A percentile compares a stretch with the other conserved stretches of the same genome.
These are phyloP conservation scores for Aspergillus leporis DNA, from an alignment of 495 filamentous ascomycete genomes.

Conservation along the genomic window DNA sequence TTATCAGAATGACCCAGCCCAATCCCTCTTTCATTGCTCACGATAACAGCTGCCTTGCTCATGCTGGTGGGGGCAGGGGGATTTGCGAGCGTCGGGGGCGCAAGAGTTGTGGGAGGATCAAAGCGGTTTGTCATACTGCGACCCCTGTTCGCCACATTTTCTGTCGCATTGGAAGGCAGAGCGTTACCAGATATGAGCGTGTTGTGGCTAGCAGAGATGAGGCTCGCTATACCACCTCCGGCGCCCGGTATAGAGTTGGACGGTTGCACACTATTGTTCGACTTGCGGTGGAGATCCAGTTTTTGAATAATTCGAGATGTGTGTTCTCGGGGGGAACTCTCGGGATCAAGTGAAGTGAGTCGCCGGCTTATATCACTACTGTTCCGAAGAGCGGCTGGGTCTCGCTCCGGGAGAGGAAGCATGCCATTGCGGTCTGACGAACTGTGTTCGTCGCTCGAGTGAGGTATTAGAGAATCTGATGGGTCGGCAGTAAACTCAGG, in stretches of 20 bases:
- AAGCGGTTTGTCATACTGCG: constrained; percentile 37
- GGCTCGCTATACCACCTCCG: constrained; percentile 76
- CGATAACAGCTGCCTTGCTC: constrained; percentile 80
- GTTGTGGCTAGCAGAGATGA: constrained; percentile 83
- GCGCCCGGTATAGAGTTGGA: constrained; percentile 39
- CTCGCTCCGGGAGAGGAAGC: constrained; percentile 66
- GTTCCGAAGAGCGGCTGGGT: constrained; percentile 55
- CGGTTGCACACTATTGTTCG: constrained; percentile 50
- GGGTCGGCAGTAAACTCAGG: constrained; percentile 84
- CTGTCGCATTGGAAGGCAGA: constrained; percentile 31
- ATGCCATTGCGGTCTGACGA: constrained; percentile 60
- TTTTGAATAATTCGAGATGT: constrained; percentile 88
- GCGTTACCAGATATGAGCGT: constrained; percentile 62
- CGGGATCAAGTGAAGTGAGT: constrained; percentile 46
- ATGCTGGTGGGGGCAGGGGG: constrained; percentile 85
- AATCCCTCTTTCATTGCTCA: constrained; percentile 72
- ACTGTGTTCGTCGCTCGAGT: constrained; percentile 54
- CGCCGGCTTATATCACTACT: constrained; percentile 71
- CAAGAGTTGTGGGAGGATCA: constrained; percentile 63
- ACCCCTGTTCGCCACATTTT: constrained; percentile 32
- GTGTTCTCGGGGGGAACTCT: constrained; percentile 66
- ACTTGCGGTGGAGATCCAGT: constrained; percentile 83
- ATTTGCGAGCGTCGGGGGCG: constrained; percentile 79
- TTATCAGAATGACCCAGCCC: constrained; percentile 58
- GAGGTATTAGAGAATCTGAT: constrained; percentile 64